These are phyloP conservation scores for Coccomyxa sp. DNA, from an alignment of 139 green algal species.

Conservation along the genomic window DNA sequence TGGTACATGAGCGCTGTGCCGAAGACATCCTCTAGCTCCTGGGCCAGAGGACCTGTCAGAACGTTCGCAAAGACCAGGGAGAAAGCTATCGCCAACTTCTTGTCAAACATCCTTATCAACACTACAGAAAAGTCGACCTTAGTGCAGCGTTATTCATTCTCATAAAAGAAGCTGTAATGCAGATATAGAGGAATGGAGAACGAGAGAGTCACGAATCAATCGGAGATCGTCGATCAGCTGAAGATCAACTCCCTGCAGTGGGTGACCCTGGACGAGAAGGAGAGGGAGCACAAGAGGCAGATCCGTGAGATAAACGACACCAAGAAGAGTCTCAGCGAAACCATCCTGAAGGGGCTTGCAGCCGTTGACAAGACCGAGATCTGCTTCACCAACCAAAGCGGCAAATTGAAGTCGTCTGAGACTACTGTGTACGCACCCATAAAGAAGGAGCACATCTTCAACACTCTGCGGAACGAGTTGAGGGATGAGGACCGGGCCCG, in stretches of 20 bases:
- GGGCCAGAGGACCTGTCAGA: no score
- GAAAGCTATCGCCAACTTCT: no score
- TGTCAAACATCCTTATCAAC: no score
- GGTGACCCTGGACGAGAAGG: not conserved
- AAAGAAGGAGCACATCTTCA: conserved; percentile 1
- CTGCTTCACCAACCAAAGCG: not conserved
- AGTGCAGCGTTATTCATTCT: no score
- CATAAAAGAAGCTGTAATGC: not conserved
- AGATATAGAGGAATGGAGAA: conserved; percentile 1
- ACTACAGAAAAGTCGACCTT: no score
- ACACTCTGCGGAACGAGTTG: not conserved
- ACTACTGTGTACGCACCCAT: not conserved
- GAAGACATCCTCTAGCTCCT: no score
- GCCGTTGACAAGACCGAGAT: not conserved
- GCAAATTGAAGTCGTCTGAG: not conserved
- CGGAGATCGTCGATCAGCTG: not conserved
- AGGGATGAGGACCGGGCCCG: not conserved
- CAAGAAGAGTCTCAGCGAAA: not conserved
- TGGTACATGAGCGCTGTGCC: no score
- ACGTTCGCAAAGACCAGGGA: no score
- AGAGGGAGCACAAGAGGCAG: not conserved
- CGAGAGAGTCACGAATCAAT: not conserved
- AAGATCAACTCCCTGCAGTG: not conserved
- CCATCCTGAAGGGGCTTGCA: not conserved
- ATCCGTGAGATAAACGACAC: conserved; percentile 1